Evolutionary conservation across 306 rosid genomes (phyloP), one percentile per base, ranked within the genome.

Genomic region (Vigna nakashimae): DNA sequence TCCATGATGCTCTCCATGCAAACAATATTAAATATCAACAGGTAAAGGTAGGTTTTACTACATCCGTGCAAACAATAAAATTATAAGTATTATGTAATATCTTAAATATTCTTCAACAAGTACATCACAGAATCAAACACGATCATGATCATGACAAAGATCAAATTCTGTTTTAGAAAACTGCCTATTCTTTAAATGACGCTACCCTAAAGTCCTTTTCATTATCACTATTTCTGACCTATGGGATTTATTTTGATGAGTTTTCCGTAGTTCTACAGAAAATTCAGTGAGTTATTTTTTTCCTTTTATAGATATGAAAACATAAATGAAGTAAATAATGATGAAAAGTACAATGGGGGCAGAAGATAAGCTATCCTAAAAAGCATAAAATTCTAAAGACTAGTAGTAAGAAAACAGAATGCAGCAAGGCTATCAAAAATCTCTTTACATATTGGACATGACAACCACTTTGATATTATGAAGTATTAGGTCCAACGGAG

Each of bases 51-150:
- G 58, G 56, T 30, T 74, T 74, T 83, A 43, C 75, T 52, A 69
- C 48, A 12, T 22, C 60, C 34, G 56, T 49, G 36, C 73, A 80
- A 71, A 57, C 68, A 70, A 80, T 17, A 65, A 70, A 76, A 56
- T 22, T 48, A 75, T 22, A 63, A 56, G 79, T 24, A 75, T 50
- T 66, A 26, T 18, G 45, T 14, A 64, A 58, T 32, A 28, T 45
- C 50, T 63, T 32, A 75, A 63, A 53, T 24, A 13, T 36, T 69
- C 45, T 60, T 62, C 26, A 56, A n/a, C 17, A 52, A 60, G 36
- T 71, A 64, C 79, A 73, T 15, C 52, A 73, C 26, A 62, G 20
- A 51, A 45, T 36, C 40, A 38, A 71, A 36, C 36, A 63, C 36
- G 24, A 30, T 32, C 24, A 56, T 15, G 69, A n/a, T 56, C 48